Base-by-base conservation (phyloP, 140 eudicot species). In the Flaveria floridana region DNA sequence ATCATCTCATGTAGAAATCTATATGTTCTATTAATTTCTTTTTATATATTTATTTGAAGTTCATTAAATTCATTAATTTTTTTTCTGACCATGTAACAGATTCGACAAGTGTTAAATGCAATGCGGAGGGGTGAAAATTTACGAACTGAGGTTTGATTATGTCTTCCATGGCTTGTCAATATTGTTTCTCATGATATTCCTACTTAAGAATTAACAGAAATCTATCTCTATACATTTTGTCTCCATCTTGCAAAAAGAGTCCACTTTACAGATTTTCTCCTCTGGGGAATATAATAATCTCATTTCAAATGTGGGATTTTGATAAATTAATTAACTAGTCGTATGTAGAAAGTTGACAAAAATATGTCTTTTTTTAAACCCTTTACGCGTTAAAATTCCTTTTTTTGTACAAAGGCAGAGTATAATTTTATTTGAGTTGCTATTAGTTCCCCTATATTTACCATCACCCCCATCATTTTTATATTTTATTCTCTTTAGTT, bases 51-150 rank as follows among this genome's bases (percentile, higher is more conserved):
- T 28, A 58, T 34, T 68, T 53, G 3, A 62, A 39, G 46, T 47
- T 21, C 46, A 26, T 16, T 52, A 26, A 30, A 42, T 71, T 56
- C 13, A 25, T 68, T 61, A 65, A 25, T 55, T 41, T 6, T 14
- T 9, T 34, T 34, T 19, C 70, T 56, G 47, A 56, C 53, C 59
- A 23, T 86, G 64, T 52, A 53, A 81, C 92, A 92, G 95, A 85
- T 92, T 79, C 95, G 92, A 2, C 91, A 87, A 5, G 87, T 92
- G 55, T 79, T 87, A 77, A 78, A 82, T 86, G 91, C 94, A 53
- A 84, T 87, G 89, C 83, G 96, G 59, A 89, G 97, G 83, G 92
- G 91, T n/a, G 95, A 79, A 56, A 87, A 79, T 74, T 73, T 87
- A 68, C 91, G 82, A 30, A 85, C 91, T 8, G 95, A 92, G 97